Conservation (phyloP, 768 basidiomycete genomes). For the Boletus patriciae region DNA sequence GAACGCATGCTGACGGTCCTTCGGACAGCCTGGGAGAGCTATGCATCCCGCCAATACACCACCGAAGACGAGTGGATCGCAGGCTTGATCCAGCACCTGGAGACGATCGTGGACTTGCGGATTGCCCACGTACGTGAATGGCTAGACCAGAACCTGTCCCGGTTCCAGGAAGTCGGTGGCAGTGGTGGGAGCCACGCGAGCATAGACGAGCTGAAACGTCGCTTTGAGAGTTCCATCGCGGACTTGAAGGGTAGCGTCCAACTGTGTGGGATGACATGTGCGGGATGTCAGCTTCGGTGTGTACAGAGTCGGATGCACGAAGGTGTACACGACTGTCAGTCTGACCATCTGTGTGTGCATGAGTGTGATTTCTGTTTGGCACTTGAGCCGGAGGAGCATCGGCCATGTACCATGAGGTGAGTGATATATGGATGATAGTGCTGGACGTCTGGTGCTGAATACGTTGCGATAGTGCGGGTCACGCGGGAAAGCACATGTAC, state of each 20-base stretch:
- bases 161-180: constrained; percentile 39
- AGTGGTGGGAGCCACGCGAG: constrained; percentile 34
- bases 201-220: constrained; percentile 45
- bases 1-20: constrained; percentile 15
- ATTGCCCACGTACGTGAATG: constrained; percentile 50
- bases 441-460: neutral
- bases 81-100: constrained; percentile 40
- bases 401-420: constrained; percentile 48
- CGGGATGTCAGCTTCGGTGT: constrained; percentile 49
- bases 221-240: constrained; percentile 42
- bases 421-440: constrained; percentile 17
- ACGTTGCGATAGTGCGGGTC: constrained; percentile 48
- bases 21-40: constrained; percentile 17
- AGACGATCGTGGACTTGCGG: constrained; percentile 41
- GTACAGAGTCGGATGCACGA: constrained; percentile 47
- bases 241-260: constrained; percentile 48
- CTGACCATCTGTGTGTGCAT: constrained; percentile 47
- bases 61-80: constrained; percentile 39
- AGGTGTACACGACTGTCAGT: constrained; percentile 48
- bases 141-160: constrained; percentile 48
- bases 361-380: constrained; percentile 42
- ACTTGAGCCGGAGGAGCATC: constrained; percentile 30
- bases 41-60: constrained; percentile 19
- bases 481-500: constrained; percentile 55
- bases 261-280: constrained; percentile 51